These are phyloP conservation scores for Aspergillus unguis DNA, from an alignment of 2,329 filamentous ascomycete species.

Conservation along the genomic window DNA sequence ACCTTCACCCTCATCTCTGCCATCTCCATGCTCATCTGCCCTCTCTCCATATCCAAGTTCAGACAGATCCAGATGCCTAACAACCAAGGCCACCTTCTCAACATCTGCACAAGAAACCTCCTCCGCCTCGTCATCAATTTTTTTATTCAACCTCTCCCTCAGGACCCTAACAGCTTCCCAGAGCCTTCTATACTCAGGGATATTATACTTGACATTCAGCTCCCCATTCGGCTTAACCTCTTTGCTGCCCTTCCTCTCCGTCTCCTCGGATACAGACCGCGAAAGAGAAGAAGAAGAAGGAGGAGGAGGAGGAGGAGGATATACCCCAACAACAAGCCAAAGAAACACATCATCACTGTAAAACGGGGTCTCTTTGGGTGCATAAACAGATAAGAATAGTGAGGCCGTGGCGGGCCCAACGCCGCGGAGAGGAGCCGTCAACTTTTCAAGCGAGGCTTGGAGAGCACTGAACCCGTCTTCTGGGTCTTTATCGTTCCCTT, in stretches of 20 bases:
- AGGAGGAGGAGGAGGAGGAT: not conserved
- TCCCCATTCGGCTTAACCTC: conserved; percentile 23
- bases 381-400: conserved; percentile 37
- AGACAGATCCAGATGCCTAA: conserved; percentile 33
- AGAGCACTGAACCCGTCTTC: conserved; percentile 18
- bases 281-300: too few species aligned
- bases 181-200: conserved; percentile 36
- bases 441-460: conserved; percentile 29
- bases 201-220: conserved; percentile 40
- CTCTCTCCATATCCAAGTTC: not conserved
- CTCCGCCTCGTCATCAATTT: conserved; percentile 13
- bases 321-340: conserved; percentile 34
- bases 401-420: conserved; percentile 45
- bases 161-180: conserved; percentile 29
- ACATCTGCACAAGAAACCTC: conserved; percentile 31
- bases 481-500: not conserved
- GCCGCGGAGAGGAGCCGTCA: conserved; percentile 38
- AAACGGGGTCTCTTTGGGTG: conserved; percentile 34
- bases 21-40: not conserved
- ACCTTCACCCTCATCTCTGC: not conserved
- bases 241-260: not conserved
- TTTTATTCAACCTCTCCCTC: conserved; percentile 17
- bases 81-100: conserved; percentile 39
- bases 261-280: not conserved
- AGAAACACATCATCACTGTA: conserved; percentile 44